Evolutionary conservation across 495 filamentous ascomycete genomes (phyloP), one percentile per base, ranked within the genome.

Genomic region (Aspergillus sclerotioniger): DNA sequence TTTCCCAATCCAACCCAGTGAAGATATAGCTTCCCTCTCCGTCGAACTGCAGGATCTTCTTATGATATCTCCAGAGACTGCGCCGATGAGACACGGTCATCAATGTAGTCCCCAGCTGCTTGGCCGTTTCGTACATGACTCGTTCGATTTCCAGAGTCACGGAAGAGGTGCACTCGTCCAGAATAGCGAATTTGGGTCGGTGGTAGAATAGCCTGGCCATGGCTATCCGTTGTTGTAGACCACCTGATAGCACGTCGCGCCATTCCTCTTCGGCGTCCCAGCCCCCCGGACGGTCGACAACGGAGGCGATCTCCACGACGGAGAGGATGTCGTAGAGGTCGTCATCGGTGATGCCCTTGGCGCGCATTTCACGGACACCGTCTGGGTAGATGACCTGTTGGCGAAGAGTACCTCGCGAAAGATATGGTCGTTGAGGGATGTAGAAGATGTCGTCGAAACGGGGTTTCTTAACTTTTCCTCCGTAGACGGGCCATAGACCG

Each of bases 131-230:
- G 72, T 98, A 98, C 91, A 98, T 96, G 66, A 90, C 80, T 65
- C 90, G 89, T 68, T 98, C 94, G 41, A 92, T 92, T 47, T 96
- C 92, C 8, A 96, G 80, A 8, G 96, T 96, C 20, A 98, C 91
- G 51, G 84, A 89, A 49, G 87, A 91, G 2, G 94, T 98, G 75
- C 94, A 98, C 74, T 98, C 94, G 70, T 98, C 94, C 19, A 98
- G 78, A 63, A 98, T 98, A 15, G 94, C 94, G 70, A 82, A 85
- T 61, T 90, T 88, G 3, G 94, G 94, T 3, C 83, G 79, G 73
- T 98, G 95, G 73, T 98, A 98, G 74, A 98, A 98, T 6, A 98
- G 81, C 2, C 94, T 80, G 2, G 94, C 94, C 92, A 98, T 98
- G 51, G 93, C 94, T 29, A 98, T 89, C n/a, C 95, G 85, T 76